A percentile compares a stretch with the other conserved stretches of the same genome.
phyloP scores from a whole-genome alignment of 805 yeast genomes.

The Osmozyma mogii region DNA sequence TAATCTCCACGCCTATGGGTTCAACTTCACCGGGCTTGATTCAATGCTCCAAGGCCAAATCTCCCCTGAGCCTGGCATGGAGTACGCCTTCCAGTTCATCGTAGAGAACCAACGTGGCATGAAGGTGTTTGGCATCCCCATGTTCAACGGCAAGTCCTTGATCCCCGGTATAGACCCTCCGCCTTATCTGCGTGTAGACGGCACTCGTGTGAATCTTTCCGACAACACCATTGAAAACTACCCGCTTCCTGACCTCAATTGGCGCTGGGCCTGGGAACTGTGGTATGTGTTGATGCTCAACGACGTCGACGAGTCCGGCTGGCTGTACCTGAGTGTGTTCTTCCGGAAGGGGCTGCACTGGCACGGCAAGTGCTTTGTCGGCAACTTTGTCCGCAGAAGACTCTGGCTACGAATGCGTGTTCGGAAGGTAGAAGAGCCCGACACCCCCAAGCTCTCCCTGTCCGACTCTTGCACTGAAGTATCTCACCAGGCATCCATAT shows the following conservation, averaged over 20 bases:
- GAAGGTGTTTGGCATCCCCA: slow-evolving; percentile 43
- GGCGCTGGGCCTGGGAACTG: slow-evolving; percentile 62
- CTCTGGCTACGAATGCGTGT: slow-evolving; percentile 23
- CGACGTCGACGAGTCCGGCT: slow-evolving; percentile 81
- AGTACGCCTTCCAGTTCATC: slow-evolving; percentile 30
- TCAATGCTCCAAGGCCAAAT: too few relatives aligned
- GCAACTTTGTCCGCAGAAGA: slow-evolving; percentile 40
- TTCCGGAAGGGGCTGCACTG: slow-evolving; percentile 22
- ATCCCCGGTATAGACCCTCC: slow-evolving; percentile 46
- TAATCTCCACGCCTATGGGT: too few relatives aligned
- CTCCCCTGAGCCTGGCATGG: too few relatives aligned
- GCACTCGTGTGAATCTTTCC: slow-evolving; percentile 22
- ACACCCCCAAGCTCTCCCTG: too few relatives aligned
- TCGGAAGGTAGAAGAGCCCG: too few relatives aligned
- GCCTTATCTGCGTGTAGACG: slow-evolving; percentile 37
- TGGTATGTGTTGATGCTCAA: slow-evolving; percentile 69
- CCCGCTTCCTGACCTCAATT: slow-evolving; percentile 50
- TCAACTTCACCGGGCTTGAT: too few relatives aligned
- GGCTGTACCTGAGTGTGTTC: slow-evolving; percentile 58
- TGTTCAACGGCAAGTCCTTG: slow-evolving; percentile 39
- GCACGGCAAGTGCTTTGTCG: slow-evolving; percentile 77
- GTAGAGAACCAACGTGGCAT: slow-evolving; percentile 51
- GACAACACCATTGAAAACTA: slow-evolving; percentile 21
- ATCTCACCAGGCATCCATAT: too few relatives aligned
- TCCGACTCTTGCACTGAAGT: too few relatives aligned